These are phyloP conservation scores for Stephania cephalantha DNA, from an alignment of 164 flowering plant species.

Conservation along the genomic window DNA sequence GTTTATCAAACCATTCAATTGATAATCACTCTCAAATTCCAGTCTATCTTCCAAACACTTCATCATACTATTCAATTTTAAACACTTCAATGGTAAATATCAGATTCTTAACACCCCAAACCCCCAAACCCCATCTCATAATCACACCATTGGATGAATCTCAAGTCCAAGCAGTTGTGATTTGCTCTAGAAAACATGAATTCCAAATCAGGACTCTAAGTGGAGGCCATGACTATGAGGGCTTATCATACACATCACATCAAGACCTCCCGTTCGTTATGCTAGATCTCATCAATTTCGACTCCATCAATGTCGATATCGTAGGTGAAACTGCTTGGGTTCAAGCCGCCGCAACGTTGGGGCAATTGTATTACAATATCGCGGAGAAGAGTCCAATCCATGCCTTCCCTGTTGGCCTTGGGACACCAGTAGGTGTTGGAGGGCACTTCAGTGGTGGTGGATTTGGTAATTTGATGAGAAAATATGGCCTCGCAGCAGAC, in stretches of 20 bases:
- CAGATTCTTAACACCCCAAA: neutral
- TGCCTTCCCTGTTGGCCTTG: neutral
- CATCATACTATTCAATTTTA: neutral
- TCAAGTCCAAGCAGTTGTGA: neutral
- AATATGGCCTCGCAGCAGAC: slow-evolving; percentile 3
- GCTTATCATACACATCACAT: neutral
- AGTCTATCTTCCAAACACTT: neutral
- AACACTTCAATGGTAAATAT: neutral
- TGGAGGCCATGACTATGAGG: slow-evolving; percentile 11
- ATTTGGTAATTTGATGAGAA: slow-evolving; percentile 1
- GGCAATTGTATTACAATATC: slow-evolving; percentile 2
- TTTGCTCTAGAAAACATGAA: neutral
- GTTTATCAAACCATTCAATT: too few species aligned
- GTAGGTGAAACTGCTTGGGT: slow-evolving; percentile 6
- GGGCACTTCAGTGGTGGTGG: slow-evolving; percentile 11
- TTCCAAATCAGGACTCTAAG: slow-evolving; percentile 4
- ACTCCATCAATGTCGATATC: neutral
- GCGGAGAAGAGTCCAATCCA: neutral
- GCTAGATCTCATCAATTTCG: neutral
- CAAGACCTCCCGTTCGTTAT: neutral
- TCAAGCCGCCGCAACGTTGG: neutral
- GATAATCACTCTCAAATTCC: neutral
- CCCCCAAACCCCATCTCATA: neutral
- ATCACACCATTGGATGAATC: neutral
- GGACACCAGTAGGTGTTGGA: slow-evolving; percentile 4